Evolutionary conservation across 73 alveolate genomes (phyloP).

Genomic region (Tetrahymena borealis): DNA sequence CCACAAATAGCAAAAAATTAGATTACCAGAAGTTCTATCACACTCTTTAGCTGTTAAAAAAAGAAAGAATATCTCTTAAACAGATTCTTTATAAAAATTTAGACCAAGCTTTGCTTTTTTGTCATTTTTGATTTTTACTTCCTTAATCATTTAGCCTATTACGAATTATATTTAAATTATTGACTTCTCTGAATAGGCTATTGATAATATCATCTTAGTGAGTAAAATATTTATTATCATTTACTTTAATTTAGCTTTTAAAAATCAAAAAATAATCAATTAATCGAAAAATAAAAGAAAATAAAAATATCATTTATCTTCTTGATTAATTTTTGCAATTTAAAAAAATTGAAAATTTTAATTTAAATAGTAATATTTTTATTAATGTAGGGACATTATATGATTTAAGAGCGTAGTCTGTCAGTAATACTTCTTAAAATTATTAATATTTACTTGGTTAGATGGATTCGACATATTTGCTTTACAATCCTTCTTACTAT

Average conservation of each 20-base stretch:
- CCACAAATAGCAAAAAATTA: neutral
- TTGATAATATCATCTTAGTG: neutral
- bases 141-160: neutral
- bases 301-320: neutral
- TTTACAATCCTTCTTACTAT: neutral
- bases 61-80: neutral
- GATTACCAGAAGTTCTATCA: neutral
- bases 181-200: neutral
- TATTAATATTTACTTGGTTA: neutral
- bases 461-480: neutral
- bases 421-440: neutral
- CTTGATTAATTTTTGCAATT: too few relatives aligned
- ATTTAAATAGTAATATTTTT: too few relatives aligned
- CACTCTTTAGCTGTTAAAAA: neutral
- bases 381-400: neutral
- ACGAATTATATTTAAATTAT: neutral
- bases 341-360: too few relatives aligned
- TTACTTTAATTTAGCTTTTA: neutral
- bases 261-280: neutral
- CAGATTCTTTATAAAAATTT: neutral
- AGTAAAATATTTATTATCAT: neutral
- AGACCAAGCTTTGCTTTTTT: neutral
- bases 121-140: neutral
- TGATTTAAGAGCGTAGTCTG: neutral
- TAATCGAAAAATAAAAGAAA: neutral